Base-by-base conservation (phyloP, 1,139 yeast genomes). In the Lodderomyces elongisporus region DNA sequence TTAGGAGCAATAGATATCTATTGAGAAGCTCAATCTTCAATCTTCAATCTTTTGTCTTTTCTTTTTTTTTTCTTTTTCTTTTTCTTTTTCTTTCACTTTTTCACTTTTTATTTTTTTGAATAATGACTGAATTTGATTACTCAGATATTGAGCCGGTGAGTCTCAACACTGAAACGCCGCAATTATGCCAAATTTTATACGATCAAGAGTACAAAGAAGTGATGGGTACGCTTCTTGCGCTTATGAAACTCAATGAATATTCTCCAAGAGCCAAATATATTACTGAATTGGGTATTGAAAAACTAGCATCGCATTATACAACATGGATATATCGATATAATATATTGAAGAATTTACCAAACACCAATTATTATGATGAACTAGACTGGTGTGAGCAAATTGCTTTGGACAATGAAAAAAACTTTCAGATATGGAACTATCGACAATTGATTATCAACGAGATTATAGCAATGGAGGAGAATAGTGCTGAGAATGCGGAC, bases 351-450 rank as follows among this genome's bases (percentile, higher is more conserved):
- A 47, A 52, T 41, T 47, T 77, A 44, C 43, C 59, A 13, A 52
- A 60, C 32, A 42, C 58, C 14, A 56, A 65, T 43, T 47, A 74
- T 25, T 49, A 55, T 14, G 59, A 62, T 10, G 93, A 83, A 49
- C 58, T 83, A 26, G 74, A 74, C 30, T 88, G 95, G 95, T 70
- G 89, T 44, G 93, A 85, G 45, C 67, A 69, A 26, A 61, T 84
- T 28, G 91, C 96, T 0, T 52, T 83, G 34, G 79, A 73, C 7
- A 80, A 85, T 52, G 83, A 89, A 30, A 91, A 91, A 56, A 91
- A 89, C 60, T 91, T 93, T 60, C 99, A 91, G 57, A 82, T 91
- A 17, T 91, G 98, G 98, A 85, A 88, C 49, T 87, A 89, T 51
- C 73, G 96, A 34, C 89, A 84, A 50, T 56, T 75, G 31, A 47